Percentiles rank a stretch among this genome's conserved stretches.
These are phyloP conservation scores for Leptodontidium sp. DNA, from an alignment of 2,329 filamentous ascomycete genomes.

Conservation along the genomic window DNA sequence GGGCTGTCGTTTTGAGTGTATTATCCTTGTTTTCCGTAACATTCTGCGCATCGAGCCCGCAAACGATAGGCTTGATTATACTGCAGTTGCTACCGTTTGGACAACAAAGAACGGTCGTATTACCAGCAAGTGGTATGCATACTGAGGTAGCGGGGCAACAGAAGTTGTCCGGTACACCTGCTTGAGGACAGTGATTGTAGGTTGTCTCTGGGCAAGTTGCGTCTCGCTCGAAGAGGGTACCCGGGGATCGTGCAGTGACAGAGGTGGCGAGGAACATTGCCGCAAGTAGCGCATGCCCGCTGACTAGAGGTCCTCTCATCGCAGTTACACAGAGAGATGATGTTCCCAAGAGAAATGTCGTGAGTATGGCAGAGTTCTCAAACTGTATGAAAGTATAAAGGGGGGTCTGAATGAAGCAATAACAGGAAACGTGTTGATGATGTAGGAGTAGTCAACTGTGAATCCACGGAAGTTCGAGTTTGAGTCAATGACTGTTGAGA, in stretches of 20 bases:
- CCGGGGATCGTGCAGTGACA: constrained; percentile 51
- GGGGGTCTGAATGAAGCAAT: background rate
- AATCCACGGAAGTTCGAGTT: constrained; percentile 22
- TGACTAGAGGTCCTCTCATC: constrained; percentile 37
- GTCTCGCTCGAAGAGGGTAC: constrained; percentile 53
- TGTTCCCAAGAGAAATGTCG: background rate
- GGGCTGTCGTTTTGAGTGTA: constrained; percentile 71
- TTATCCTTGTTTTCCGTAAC: constrained; percentile 62
- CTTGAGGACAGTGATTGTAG: constrained; percentile 57
- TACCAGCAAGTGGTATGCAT: constrained; percentile 69
- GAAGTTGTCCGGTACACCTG: constrained; percentile 67
- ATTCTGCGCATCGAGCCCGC: constrained; percentile 69
- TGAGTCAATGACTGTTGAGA: constrained; percentile 37
- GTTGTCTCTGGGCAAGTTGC: constrained; percentile 59
- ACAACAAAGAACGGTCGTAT: constrained; percentile 76
- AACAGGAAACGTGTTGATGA: constrained; percentile 18
- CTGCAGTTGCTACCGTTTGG: constrained; percentile 64
- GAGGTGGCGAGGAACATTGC: constrained; percentile 47
- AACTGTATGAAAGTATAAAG: constrained; percentile 2
- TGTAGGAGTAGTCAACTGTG: constrained; percentile 4
- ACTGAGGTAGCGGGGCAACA: constrained; percentile 65
- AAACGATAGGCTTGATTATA: constrained; percentile 70
- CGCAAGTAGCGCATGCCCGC: constrained; percentile 32
- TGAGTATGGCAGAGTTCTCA: background rate
- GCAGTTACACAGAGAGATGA: constrained; percentile 1